A percentile compares a stretch with the other conserved stretches of the same genome.
Evolutionary conservation across 768 basidiomycete species (phyloP).

Genomic region (Boletus pseudo-olivaceus): DNA sequence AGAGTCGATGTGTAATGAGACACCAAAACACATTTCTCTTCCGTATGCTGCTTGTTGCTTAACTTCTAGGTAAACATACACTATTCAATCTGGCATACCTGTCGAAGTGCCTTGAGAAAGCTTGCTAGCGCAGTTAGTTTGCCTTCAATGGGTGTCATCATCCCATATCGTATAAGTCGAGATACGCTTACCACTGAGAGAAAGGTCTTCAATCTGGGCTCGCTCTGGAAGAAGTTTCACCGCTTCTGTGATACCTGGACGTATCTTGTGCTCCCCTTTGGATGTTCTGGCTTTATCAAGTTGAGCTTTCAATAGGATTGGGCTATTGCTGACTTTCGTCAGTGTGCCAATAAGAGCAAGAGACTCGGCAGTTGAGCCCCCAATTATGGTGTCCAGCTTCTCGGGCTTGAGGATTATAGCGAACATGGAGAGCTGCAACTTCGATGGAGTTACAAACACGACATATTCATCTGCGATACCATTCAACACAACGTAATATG

Average conservation of each 20-base stretch:
- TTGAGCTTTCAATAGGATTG: conserved; percentile 79
- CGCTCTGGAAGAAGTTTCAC: conserved; percentile 56
- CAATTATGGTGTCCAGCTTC: conserved; percentile 63
- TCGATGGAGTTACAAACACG: conserved; percentile 90
- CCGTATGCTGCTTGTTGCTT: conserved; percentile 50
- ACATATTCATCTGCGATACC: conserved; percentile 81
- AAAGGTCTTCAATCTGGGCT: conserved; percentile 64
- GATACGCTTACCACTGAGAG: conserved; percentile 63
- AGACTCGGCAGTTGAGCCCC: conserved; percentile 71
- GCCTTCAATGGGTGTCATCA: conserved; percentile 41
- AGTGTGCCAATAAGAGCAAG: conserved; percentile 76
- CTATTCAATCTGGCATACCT: conserved; percentile 36
- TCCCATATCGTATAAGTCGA: not conserved
- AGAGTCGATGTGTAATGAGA: conserved; percentile 97
- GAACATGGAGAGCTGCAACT: conserved; percentile 80
- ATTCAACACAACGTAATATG: not conserved
- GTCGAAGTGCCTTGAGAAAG: conserved; percentile 57
- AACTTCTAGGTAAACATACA: not conserved
- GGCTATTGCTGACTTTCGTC: conserved; percentile 92
- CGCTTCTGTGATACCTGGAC: conserved; percentile 56
- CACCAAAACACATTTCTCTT: conserved; percentile 93
- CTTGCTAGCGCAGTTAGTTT: conserved; percentile 68
- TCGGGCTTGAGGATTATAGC: conserved; percentile 68
- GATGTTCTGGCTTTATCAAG: conserved; percentile 56
- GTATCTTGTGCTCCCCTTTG: conserved; percentile 39